Base-by-base conservation (phyloP, 164 flowering plant species). In the Saururus chinensis region DNA sequence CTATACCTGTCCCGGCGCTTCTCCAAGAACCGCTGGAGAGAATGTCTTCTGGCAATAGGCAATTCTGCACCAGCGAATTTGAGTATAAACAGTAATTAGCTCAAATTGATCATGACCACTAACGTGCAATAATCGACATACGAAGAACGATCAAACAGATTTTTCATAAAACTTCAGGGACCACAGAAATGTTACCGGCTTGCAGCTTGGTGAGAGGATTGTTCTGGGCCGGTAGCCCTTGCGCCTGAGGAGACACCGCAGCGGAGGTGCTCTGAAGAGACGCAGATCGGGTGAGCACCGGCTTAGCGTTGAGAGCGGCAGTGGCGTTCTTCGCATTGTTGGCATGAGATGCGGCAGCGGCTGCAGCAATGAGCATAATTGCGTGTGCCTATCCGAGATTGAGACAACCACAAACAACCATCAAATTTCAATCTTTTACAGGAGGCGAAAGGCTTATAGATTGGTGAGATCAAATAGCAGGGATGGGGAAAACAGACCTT, bases 1-100 rank as follows among this genome's bases (percentile, higher is more conserved):
- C 37, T 30, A 30, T 68, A 80, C 84, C 84, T 78, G 72, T 80
- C 84, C 14, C 84, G 71, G 4, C 84, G 71, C 72, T 80, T 80
- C 74, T 80, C 84, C 61, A 80, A 65, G 68, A 80, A 80, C 37
- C 80, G 78, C 74, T 78, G 81, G 60, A 80, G 84, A 35, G 84
- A 80, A 60, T 80, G 81, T 54, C 78, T 78, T 75, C 81, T 80
- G 56, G 84, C 78, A 64, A 77, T 70, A 25, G 84, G 84, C 45
- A 80, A 66, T 49, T 76, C 84, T 80, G 68, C 59, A 40, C 16
- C 10, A 20, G 9, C 24, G 13, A 12, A 19, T 26, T 24, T 51
- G 56, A 60, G 10, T 12, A 30, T 4, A 19, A 45, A 45, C 14
- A 12, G 11, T 45, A 45, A 45, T 45, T 30, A 30, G 37, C 37